A percentile compares a stretch with the other conserved stretches of the same genome.
phyloP scores from a whole-genome alignment of 2,329 filamentous ascomycete genomes.

The Claviceps sp. region DNA sequence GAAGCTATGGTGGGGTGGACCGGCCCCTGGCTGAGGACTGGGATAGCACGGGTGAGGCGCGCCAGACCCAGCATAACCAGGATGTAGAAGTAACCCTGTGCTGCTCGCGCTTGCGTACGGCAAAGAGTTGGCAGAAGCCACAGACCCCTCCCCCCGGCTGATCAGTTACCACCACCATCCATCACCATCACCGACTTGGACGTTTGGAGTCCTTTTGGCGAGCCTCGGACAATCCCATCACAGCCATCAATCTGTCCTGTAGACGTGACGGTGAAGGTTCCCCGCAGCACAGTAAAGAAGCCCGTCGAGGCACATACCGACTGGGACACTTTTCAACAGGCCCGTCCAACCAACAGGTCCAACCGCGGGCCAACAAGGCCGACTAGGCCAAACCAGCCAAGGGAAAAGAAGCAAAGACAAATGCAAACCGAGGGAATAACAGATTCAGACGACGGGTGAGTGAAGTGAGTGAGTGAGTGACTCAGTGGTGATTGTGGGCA shows the following conservation, averaged over 20 bases:
- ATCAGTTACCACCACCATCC: not conserved
- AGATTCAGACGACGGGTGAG: constrained; percentile 16
- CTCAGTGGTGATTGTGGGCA: constrained; percentile 16
- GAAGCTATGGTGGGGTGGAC: constrained; percentile 23
- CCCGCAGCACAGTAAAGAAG: no score
- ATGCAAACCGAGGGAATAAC: not conserved
- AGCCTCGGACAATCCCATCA: no score
- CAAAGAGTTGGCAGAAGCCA: constrained; percentile 4
- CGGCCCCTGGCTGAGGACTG: constrained; percentile 23
- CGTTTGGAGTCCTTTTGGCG: no score
- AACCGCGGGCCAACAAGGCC: no score
- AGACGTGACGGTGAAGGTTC: no score
- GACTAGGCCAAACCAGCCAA: constrained; percentile 10
- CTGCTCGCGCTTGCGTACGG: constrained; percentile 12
- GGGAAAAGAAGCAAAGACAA: constrained; percentile 11
- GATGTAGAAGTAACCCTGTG: constrained; percentile 25
- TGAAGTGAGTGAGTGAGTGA: constrained; percentile 7
- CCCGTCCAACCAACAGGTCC: no score
- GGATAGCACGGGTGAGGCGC: constrained; percentile 36
- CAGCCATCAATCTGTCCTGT: no score
- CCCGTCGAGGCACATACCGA: no score
- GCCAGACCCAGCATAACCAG: constrained; percentile 29
- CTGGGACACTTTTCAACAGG: no score
- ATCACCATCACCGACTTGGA: no score
- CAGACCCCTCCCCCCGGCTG: not conserved